Evolutionary conservation across 2,329 filamentous ascomycete genomes (phyloP).

Genomic region (Paecilomyces variotii): DNA sequence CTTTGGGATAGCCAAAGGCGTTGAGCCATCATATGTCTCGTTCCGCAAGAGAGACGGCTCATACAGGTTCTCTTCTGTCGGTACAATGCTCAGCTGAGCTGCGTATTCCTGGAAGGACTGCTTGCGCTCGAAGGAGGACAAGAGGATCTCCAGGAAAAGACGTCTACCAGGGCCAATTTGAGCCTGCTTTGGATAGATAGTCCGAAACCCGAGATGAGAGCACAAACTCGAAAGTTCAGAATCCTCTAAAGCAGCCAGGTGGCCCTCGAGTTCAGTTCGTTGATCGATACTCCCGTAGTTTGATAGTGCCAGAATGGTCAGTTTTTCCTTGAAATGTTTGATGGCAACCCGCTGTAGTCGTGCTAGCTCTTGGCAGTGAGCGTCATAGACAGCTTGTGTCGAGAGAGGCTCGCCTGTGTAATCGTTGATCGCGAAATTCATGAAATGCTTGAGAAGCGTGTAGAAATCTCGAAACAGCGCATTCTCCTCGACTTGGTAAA

Average conservation of each 20-base stretch:
- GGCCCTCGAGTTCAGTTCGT: conserved; percentile 65
- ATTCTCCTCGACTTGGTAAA: conserved; percentile 68
- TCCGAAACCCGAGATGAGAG: conserved; percentile 65
- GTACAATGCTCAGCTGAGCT: conserved; percentile 64
- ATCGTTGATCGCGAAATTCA: conserved; percentile 83
- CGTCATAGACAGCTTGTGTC: conserved; percentile 65
- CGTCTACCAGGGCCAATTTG: conserved; percentile 53
- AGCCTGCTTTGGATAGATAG: conserved; percentile 67
- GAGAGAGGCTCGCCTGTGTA: conserved; percentile 73
- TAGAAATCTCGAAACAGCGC: conserved; percentile 72
- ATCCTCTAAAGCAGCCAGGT: conserved; percentile 66
- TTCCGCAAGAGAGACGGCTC: conserved; percentile 70
- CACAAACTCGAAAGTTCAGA: conserved; percentile 65
- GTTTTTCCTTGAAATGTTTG: conserved; percentile 78
- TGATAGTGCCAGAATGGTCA: conserved; percentile 83
- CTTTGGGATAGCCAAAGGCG: conserved; percentile 84
- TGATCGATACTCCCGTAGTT: conserved; percentile 86
- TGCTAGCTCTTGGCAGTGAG: conserved; percentile 69
- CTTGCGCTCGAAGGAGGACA: conserved; percentile 67
- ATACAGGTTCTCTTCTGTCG: conserved; percentile 74
- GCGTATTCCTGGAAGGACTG: conserved; percentile 76
- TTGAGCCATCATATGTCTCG: conserved; percentile 78
- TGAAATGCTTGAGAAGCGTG: conserved; percentile 75
- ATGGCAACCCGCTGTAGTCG: conserved; percentile 70
- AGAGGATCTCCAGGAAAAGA: conserved; percentile 55